Base-by-base conservation (phyloP, 2,329 filamentous ascomycete genomes). In the Ophiocordyceps camponoti-floridani region DNA sequence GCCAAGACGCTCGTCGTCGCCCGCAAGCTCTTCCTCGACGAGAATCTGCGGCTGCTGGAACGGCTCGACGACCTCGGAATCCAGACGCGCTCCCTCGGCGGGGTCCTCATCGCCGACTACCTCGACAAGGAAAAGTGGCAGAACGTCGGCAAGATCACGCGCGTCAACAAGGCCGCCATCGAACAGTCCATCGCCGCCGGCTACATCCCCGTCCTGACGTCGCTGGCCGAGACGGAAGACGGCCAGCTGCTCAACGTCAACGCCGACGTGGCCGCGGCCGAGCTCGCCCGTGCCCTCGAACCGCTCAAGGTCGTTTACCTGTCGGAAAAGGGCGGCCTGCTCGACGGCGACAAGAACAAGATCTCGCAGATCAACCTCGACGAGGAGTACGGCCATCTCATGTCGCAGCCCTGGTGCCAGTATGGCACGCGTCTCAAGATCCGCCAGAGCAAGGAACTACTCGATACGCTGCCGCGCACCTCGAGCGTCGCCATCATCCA, bases 401-500 rank as follows among this genome's bases (percentile, higher is more conserved):
- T 96, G 86, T 73, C 78, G 46, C 86, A 95, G 65, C 78, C 84
- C 54, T 98, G 89, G 91, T 91, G 93, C 62, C 80, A 85, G 58
- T 93, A 91, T 59, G 91, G 91, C 50, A 96, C 89, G 35, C 77
- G 88, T 50, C 73, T 96, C 51, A 98, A 98, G 79, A 96, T 98
- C 63, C 85, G 84, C 66, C 87, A 98, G 67, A 93, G 94, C 66
- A 94, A 94, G 71, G 87, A 94, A 47, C 74, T 98, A 27, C 69
- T 98, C 44, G 84, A 86, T 53, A 81, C 84, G 43, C 76, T 98
- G 16, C 91, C 91, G 44, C 81, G 85, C 54, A 89, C 84, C 46
- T 95, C 89, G 16, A 94, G 85, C 54, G 89, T 98, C 43, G 91
- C 91, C 49, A 96, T 98, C 56, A 98, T 96, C 54, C 88, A 96